Evolutionary conservation across 106 monocot species (phyloP).

Genomic region (Phalaenopsis equestris): DNA sequence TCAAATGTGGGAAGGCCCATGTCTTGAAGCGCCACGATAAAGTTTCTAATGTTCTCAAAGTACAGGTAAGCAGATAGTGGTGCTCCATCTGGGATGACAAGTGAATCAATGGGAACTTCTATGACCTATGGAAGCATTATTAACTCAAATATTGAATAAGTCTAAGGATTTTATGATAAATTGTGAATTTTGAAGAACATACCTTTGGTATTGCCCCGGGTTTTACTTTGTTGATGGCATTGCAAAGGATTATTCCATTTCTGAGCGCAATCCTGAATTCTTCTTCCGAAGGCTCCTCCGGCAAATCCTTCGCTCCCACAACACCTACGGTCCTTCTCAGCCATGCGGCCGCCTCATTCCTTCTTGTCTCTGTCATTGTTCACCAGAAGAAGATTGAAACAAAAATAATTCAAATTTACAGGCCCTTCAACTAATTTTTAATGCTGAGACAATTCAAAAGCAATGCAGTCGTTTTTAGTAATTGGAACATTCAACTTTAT

Average conservation of each 20-base stretch:
- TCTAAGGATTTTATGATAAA: background rate
- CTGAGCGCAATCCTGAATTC: conserved; percentile 69
- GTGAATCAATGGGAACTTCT: conserved; percentile 34
- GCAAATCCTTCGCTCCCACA: conserved; percentile 53
- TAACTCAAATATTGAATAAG: background rate
- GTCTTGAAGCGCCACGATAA: conserved; percentile 47
- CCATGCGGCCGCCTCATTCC: conserved; percentile 79
- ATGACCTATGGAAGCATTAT: conserved; percentile 37
- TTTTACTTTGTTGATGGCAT: conserved; percentile 77
- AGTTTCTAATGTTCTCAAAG: conserved; percentile 83
- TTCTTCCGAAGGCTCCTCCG: conserved; percentile 79
- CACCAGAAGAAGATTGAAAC: background rate
- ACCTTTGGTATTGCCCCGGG: conserved; percentile 88
- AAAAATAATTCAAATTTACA: background rate
- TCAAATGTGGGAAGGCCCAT: conserved; percentile 83
- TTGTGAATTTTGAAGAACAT: background rate
- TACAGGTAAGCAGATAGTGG: conserved; percentile 69
- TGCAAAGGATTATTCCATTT: conserved; percentile 86
- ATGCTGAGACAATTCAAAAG: background rate
- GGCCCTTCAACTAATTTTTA: background rate
- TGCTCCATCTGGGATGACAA: conserved; percentile 42
- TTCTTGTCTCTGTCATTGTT: conserved; percentile 50
- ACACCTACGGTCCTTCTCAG: conserved; percentile 55
- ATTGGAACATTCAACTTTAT: background rate
- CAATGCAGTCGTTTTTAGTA: background rate